Evolutionary conservation across 1,284 basidiomycete species (phyloP), one percentile per base, ranked within the genome.

Genomic region (Laetiporus sulphureus): DNA sequence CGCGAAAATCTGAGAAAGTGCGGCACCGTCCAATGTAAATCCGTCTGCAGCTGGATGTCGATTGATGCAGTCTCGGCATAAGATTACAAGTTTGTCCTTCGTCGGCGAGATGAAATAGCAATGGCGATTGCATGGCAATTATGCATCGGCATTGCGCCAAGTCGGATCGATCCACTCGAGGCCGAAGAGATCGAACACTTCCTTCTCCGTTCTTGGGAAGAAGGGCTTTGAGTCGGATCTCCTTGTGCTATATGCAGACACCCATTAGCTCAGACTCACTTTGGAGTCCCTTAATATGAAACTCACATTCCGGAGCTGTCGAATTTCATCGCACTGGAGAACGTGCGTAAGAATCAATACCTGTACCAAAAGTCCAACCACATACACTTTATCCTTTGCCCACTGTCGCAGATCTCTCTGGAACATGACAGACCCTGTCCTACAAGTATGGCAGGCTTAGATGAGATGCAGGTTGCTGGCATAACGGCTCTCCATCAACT

Each of bases 381-480:
- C 42, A 5, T 50, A 78, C 78, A 65, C 72, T 59, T 77, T 69
- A 41, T 71, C 61, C 58, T 86, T 82, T 1, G 85, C 84, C 73
- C 77, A 83, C 13, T 74, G 64, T 40, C 87, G 66, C 40, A 91
- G 56, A 57, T 91, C 88, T n/a, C 86, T 67, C 56, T 90, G 73
- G 51, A 91, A 90, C 74, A 85, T 79, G 37, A 73, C 84, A 0
- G 82, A 86, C 0, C 88, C 88, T 4, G 82, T 83, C 87, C 85
- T 87, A n/a, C 19, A 18, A 5, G 2, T 27, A 27, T 27, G 7
- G 7, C 25, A 27, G 25, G 8, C 25, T 8, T 13, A 27, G 25
- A 13, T 18, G 11, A 31, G 1, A 16, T 41, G 10, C 15, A 36
- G 27, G 32, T 24, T 41, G 7, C 13, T 34, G 19, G 21, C 32